These are phyloP conservation scores for Neurospora terricola DNA, from an alignment of 495 filamentous ascomycete genomes.

Conservation along the genomic window DNA sequence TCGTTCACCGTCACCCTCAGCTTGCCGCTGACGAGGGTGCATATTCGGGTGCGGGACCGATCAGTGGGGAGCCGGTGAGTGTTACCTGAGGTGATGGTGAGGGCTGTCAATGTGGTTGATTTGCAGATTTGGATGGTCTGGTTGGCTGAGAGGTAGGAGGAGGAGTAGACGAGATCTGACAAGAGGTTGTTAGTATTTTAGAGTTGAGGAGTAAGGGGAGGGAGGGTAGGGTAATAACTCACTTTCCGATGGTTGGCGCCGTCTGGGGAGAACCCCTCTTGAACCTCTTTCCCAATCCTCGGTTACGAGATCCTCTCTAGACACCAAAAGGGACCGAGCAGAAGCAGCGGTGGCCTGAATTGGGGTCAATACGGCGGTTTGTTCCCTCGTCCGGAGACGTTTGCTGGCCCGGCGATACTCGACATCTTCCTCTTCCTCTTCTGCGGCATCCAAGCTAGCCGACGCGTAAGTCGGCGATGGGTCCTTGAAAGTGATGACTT, in stretches of 20 bases:
- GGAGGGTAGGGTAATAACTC: neutral
- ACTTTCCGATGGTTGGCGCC: neutral
- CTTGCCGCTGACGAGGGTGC: slow-evolving; percentile 19
- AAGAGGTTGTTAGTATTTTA: neutral
- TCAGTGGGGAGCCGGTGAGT: slow-evolving; percentile 9
- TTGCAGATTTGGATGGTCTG: slow-evolving; percentile 9
- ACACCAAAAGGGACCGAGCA: neutral
- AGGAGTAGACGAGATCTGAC: slow-evolving; percentile 19
- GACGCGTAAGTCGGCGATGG: neutral
- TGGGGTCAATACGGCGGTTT: neutral
- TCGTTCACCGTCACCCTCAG: slow-evolving; percentile 14
- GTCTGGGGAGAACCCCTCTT: neutral
- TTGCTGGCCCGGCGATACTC: neutral
- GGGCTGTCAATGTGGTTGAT: slow-evolving; percentile 11
- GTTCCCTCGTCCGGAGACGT: neutral
- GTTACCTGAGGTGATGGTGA: slow-evolving; percentile 15
- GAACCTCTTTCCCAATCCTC: neutral
- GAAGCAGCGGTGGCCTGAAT: neutral
- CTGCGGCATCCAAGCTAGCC: neutral
- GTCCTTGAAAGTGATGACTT: neutral
- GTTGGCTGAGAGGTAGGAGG: slow-evolving; percentile 16
- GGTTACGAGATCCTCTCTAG: neutral
- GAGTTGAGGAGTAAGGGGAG: neutral
- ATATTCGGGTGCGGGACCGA: slow-evolving; percentile 11
- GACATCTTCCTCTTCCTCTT: neutral